Evolutionary conservation across 192 early-diverging fungal genomes (phyloP).

Genomic region (Funneliformis geosporum): DNA sequence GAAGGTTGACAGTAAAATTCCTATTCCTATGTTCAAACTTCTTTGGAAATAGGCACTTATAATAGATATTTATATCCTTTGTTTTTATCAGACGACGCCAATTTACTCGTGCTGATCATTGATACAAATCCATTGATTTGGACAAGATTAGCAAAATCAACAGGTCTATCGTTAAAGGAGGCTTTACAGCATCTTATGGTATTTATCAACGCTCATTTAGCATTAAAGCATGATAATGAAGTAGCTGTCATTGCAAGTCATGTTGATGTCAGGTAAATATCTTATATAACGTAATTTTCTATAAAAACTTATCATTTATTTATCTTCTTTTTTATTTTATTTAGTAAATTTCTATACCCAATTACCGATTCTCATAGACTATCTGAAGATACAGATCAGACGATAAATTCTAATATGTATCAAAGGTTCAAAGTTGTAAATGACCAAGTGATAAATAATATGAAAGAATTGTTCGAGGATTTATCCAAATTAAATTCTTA

Average conservation of each 20-base stretch:
- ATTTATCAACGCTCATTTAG: conserved; percentile 93
- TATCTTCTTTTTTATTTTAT: not conserved
- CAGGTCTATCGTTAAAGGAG: conserved; percentile 56
- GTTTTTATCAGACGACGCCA: conserved; percentile 61
- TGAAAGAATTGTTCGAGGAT: conserved; percentile 44
- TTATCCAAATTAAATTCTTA: conserved; percentile 23
- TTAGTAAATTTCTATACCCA: conserved; percentile 61
- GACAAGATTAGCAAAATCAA: conserved; percentile 45
- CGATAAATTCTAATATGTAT: conserved; percentile 56
- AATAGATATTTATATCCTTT: not conserved
- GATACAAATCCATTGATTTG: conserved; percentile 83
- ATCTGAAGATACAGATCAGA: conserved; percentile 36
- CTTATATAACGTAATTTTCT: not conserved
- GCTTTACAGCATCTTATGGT: conserved; percentile 78
- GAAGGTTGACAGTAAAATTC: conserved; percentile 24
- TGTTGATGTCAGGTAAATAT: conserved; percentile 52
- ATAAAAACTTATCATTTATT: not conserved
- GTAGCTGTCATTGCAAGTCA: conserved; percentile 84
- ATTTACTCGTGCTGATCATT: conserved; percentile 78
- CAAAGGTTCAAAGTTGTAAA: conserved; percentile 57
- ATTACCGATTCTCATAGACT: conserved; percentile 26
- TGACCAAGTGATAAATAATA: conserved; percentile 48
- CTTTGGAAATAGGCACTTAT: not conserved
- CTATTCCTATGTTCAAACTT: not conserved
- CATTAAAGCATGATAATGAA: conserved; percentile 83